A percentile compares a stretch with the other conserved stretches of the same genome.
These are phyloP conservation scores for Cytospora leucostoma DNA, from an alignment of 2,329 filamentous ascomycete species.

Conservation along the genomic window DNA sequence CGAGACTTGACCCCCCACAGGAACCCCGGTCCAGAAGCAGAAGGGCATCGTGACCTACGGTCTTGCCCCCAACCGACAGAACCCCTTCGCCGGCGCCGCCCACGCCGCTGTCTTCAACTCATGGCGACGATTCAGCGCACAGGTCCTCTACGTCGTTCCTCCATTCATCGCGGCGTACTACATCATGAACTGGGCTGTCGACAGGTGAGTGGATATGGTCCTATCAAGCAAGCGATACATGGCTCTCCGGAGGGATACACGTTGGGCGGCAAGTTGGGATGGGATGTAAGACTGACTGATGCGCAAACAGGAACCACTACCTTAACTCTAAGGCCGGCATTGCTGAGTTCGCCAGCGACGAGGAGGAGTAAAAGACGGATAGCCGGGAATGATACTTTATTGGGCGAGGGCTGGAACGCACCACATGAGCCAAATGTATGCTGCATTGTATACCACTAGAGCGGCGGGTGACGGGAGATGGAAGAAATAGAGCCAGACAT, in stretches of 20 bases:
- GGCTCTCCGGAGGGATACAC: neutral
- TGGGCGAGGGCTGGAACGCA: neutral
- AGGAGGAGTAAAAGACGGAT: slow-evolving; percentile 42
- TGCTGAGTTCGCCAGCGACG: slow-evolving; percentile 48
- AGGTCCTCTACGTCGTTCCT: slow-evolving; percentile 87
- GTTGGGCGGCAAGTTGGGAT: neutral
- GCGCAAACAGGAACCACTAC: slow-evolving; percentile 67
- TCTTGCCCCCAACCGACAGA: slow-evolving; percentile 84
- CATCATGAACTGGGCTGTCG: slow-evolving; percentile 85
- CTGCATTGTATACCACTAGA: slow-evolving; percentile 24
- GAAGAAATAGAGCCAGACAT: slow-evolving; percentile 12
- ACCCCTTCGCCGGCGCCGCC: slow-evolving; percentile 75
- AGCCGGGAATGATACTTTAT: neutral
- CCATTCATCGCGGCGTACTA: slow-evolving; percentile 79
- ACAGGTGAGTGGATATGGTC: slow-evolving; percentile 64
- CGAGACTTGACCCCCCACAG: neutral
- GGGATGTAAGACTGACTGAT: slow-evolving; percentile 28
- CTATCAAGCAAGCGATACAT: neutral
- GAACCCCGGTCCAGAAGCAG: slow-evolving; percentile 48
- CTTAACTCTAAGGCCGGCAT: slow-evolving; percentile 78
- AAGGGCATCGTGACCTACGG: slow-evolving; percentile 71
- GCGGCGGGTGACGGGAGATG: neutral
- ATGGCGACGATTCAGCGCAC: slow-evolving; percentile 80
- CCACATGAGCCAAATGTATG: neutral
- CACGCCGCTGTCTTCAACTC: slow-evolving; percentile 93